Percentiles rank a stretch among this genome's conserved stretches.
Evolutionary conservation across 225 moss, liverwort and hornwort species (phyloP).

Genomic region (Physcomitrium patens): DNA sequence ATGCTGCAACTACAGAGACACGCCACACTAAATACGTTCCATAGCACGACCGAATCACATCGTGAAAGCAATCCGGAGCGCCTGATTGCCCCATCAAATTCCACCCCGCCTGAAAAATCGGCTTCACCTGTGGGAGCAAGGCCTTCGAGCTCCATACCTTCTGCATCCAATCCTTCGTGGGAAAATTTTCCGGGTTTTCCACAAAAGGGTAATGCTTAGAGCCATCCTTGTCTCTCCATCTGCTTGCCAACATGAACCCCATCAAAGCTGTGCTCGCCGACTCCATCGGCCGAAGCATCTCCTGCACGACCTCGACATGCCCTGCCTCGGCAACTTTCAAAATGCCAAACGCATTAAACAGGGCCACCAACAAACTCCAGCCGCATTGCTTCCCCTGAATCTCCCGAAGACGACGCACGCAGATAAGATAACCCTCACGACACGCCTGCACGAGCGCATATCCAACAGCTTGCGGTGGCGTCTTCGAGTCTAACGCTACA

Average conservation of each 20-base stretch:
- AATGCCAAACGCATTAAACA: constrained; percentile 43
- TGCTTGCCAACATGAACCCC: constrained; percentile 44
- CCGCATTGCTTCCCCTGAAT: constrained; percentile 36
- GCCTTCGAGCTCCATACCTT: constrained; percentile 30
- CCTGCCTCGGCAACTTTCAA: constrained; percentile 46
- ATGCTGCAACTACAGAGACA: constrained; percentile 44
- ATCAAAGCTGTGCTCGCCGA: constrained; percentile 44
- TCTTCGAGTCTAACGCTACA: too few relatives aligned
- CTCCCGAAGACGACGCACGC: constrained; percentile 49
- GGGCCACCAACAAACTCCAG: constrained; percentile 38
- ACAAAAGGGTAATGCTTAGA: constrained; percentile 43
- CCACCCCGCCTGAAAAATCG: constrained; percentile 42
- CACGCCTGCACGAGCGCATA: constrained; percentile 49
- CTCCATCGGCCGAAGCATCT: constrained; percentile 42
- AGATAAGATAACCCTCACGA: constrained; percentile 42
- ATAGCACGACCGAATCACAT: constrained; percentile 36
- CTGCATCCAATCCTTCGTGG: constrained; percentile 39
- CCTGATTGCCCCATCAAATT: constrained; percentile 36
- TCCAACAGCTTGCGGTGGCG: constrained; percentile 44
- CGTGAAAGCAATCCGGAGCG: constrained; percentile 31
- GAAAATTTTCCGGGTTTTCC: constrained; percentile 23
- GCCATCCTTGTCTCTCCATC: constrained; percentile 36
- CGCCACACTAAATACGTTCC: constrained; percentile 48
- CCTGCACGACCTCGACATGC: constrained; percentile 36
- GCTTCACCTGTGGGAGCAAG: constrained; percentile 35